Evolutionary conservation across 2,329 filamentous ascomycete species (phyloP), one percentile per base, ranked within the genome.

Genomic region (Aspergillus fumigatus): DNA sequence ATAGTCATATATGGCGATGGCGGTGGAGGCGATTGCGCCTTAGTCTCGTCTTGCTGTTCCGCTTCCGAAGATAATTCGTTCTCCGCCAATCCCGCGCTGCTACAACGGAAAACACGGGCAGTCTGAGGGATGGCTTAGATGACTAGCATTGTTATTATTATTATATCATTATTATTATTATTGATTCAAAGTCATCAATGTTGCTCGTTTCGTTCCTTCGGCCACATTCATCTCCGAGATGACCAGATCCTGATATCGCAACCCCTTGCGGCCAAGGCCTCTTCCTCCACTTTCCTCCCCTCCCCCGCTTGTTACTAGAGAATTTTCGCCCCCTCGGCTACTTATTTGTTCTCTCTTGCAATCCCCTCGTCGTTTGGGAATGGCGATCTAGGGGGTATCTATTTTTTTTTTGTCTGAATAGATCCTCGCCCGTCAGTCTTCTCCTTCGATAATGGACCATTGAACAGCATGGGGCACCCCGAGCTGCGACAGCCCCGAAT

Each of bases 381-480:
- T 54, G 26, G 35, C 32, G 26, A 49, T 53, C 32, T 19, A 45
- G 17, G 32, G 32, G 32, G 7, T 7, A 17, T 11, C 10, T 11
- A 3, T 45, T 52, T 7, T n/a, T 29, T n/a, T n/a, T n/a, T n/a
- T n/a, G n/a, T n/a, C n/a, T 6, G 10, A 41, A 48, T 29, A 43
- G 47, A 26, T 50, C 40, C 49, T 40, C 56, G 14, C 21, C 29
- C 38, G 14, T 38, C 32, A 38, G 14, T 7, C 6, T 21, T 19
- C 27, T 40, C n/a, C 25, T 23, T 35, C 52, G 52, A 63, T 56
- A 59, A 63, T 63, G 60, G 49, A 57, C 51, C 50, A 52, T 41
- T 47, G 43, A 47, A 50, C 29, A 62, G 55, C 56, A 69, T 69
- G 66, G 62, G 62, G 49, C 60, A 62, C 49, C 61, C 56, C 43